Evolutionary conservation across 225 moss, liverwort and hornwort species (phyloP).

Genomic region (Thuidium tamariscinum): DNA sequence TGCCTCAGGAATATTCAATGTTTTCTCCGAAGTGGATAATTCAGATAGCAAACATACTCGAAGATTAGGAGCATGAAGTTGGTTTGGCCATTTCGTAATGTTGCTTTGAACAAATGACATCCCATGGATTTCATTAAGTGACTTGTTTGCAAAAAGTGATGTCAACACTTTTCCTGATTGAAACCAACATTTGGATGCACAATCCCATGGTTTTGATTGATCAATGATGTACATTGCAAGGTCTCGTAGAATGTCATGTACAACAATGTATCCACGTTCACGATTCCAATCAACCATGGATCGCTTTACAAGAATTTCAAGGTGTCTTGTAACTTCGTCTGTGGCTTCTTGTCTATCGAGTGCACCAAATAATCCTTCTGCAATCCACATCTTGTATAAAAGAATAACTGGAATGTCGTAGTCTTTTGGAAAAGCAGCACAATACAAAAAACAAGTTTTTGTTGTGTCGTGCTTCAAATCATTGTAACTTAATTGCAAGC

Average conservation of each 20-base stretch:
- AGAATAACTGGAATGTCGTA: background rate
- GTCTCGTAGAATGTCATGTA: background rate
- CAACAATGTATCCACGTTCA: background rate
- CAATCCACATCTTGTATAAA: background rate
- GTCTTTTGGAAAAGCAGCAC: background rate
- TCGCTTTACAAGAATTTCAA: background rate
- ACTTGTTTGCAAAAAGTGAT: background rate
- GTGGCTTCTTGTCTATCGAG: background rate
- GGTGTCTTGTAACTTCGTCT: background rate
- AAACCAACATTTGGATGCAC: background rate
- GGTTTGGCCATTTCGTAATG: background rate
- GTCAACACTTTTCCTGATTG: background rate
- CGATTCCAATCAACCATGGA: background rate
- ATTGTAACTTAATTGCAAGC: background rate
- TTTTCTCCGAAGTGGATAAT: fast-evolving
- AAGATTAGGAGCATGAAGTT: background rate
- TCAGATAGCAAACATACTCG: background rate
- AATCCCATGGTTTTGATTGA: background rate
- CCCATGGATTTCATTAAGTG: background rate
- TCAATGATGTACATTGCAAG: background rate
- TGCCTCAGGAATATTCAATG: background rate
- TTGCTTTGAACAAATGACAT: background rate
- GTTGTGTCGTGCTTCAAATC: background rate
- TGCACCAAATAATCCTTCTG: background rate
- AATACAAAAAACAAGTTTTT: background rate